Conservation (phyloP, 1,139 yeast genomes). For the Nakaseomyces sp. region DNA sequence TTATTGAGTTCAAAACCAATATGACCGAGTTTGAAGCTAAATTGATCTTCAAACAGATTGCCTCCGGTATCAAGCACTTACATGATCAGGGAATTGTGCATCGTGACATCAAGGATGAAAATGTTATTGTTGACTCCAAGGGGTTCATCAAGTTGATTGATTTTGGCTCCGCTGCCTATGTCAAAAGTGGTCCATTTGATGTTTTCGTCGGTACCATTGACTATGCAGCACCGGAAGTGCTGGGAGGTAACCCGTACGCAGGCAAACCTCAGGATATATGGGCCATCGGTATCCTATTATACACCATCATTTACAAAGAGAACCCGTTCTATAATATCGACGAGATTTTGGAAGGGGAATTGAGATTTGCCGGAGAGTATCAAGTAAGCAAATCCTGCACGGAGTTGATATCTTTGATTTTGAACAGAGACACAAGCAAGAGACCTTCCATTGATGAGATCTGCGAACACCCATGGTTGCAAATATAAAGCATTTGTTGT, state of each 20-base stretch:
- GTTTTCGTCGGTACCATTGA: conserved; percentile 96
- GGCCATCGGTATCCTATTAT: conserved; percentile 87
- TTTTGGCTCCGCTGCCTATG: conserved; percentile 91
- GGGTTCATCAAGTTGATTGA: conserved; percentile 80
- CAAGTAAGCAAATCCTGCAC: conserved; percentile 48
- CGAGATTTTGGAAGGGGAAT: conserved; percentile 85
- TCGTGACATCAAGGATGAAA: conserved; percentile 92
- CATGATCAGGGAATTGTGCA: conserved; percentile 86
- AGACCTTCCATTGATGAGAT: conserved; percentile 73
- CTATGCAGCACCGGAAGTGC: conserved; percentile 94
- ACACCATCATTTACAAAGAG: conserved; percentile 86
- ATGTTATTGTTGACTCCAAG: conserved; percentile 73
- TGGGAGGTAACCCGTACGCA: conserved; percentile 77
- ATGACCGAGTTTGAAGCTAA: conserved; percentile 73
- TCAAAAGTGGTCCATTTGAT: conserved; percentile 87
- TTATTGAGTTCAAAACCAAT: conserved; percentile 72
- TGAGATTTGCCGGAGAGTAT: conserved; percentile 51
- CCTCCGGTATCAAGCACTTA: conserved; percentile 66
- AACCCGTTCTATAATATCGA: conserved; percentile 93
- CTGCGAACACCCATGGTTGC: conserved; percentile 59
- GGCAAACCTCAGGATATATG: conserved; percentile 95
- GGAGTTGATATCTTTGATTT: conserved; percentile 51
- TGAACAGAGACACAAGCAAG: conserved; percentile 51
- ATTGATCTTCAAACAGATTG: conserved; percentile 70
- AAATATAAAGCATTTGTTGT: conserved; percentile 9